A percentile compares a stretch with the other conserved stretches of the same genome.
phyloP scores from a whole-genome alignment of 1,139 yeast genomes.

The Candida sp. region DNA sequence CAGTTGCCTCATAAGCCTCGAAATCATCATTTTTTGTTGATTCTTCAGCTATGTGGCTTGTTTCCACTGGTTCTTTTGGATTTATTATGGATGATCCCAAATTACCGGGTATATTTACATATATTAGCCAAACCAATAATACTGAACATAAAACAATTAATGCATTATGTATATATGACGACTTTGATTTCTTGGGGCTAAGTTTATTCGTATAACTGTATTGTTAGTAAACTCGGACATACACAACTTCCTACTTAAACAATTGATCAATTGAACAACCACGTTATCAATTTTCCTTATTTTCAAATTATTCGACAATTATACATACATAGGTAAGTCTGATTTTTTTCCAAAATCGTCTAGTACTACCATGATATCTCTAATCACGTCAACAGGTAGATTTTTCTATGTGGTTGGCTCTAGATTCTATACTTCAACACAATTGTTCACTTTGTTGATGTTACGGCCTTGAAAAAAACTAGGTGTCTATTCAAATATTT shows the following conservation, averaged over 20 bases:
- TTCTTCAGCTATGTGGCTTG: slow-evolving; percentile 2
- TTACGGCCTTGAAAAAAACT: neutral
- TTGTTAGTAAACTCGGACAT: neutral
- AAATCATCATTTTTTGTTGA: slow-evolving; percentile 12
- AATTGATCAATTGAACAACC: neutral
- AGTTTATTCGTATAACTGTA: slow-evolving; percentile 2
- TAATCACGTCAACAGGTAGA: neutral
- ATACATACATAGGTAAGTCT: slow-evolving; percentile 46
- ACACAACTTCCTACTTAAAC: neutral
- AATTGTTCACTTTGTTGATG: neutral
- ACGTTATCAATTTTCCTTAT: neutral
- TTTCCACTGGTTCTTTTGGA: neutral
- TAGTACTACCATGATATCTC: slow-evolving; percentile 9
- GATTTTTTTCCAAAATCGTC: slow-evolving; percentile 38
- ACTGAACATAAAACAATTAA: neutral
- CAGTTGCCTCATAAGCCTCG: slow-evolving; percentile 34
- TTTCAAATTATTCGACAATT: slow-evolving; percentile 2
- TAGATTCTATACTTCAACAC: neutral
- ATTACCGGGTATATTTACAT: neutral
- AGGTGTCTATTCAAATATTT: neutral
- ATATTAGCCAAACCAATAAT: neutral
- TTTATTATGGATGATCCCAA: neutral
- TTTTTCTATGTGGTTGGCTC: neutral
- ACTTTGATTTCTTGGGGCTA: neutral
- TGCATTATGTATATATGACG: neutral